Evolutionary conservation across 306 rosid species (phyloP), one percentile per base, ranked within the genome.

Genomic region (Vigna mungo): DNA sequence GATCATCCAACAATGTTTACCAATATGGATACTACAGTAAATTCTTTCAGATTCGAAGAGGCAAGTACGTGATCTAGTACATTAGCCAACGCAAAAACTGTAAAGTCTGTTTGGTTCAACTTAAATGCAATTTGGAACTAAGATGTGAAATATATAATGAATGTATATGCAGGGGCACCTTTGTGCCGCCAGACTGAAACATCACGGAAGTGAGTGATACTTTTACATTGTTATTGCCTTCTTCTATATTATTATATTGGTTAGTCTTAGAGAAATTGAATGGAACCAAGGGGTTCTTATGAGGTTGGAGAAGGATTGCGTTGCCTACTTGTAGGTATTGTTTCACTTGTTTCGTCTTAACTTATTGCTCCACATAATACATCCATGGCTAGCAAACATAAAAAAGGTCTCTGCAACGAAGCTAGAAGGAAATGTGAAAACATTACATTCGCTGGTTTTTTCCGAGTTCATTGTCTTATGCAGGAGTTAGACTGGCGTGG

Each of bases 151-250:
- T 62, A 39, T 53, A 59, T 77, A 84, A 74, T 76, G 72, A 49
- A 74, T 85, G 36, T 76, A 63, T 79, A 55, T 68, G 82, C 85
- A 87, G 96, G 83, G 81, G 55, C 61, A 20, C 83, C 87, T 77
- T 82, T 82, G 15, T 64, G 81, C 80, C 59, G 81, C 80, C 87
- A 73, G 75, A 76, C 44, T 64, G 86, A 85, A 70, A 71, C 84
- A 82, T 88, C 91, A 30, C 88, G 87, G 32, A 78, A 86, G 98
- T 95, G 87, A 88, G 90, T 78, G 20, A 75, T 85, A 5, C 55
- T 37, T 76, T 13, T 21, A 47, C 6, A 27, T 55, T 73, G 32
- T 67, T 53, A 51, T 46, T 49, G 36, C 70, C 72, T 71, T 58
- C 63, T 61, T 58, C 64, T 72, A 72, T 62, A 20, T 52, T 69